These are phyloP conservation scores for Musa schizocarpa DNA, from an alignment of 176 grass and related monocot species.

Conservation along the genomic window DNA sequence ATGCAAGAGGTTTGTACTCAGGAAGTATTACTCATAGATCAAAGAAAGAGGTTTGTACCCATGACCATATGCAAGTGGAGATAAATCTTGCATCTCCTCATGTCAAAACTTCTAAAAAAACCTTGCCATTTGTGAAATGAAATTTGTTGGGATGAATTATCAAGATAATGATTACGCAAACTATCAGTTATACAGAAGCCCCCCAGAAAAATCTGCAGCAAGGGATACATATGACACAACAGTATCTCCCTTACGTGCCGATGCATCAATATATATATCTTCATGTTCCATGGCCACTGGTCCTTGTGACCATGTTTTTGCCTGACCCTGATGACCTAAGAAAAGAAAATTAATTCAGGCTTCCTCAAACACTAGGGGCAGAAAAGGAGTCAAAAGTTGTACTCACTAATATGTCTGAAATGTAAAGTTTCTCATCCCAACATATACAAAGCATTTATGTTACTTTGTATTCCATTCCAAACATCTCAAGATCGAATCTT, in stretches of 20 bases:
- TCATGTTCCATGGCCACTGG: conserved; percentile 97
- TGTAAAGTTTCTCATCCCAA: background rate
- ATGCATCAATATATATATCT: conserved; percentile 71
- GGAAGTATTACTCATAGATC: background rate
- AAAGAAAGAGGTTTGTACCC: conserved; percentile 33
- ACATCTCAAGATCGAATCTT: no score
- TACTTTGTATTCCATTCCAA: no score
- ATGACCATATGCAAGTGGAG: conserved; percentile 57
- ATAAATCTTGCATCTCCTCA: conserved; percentile 84
- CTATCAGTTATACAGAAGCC: conserved; percentile 27
- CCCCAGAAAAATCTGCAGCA: conserved; percentile 81
- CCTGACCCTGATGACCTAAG: conserved; percentile 79
- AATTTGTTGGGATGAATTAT: background rate
- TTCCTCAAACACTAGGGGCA: background rate
- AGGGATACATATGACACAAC: conserved; percentile 85
- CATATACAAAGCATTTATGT: no score
- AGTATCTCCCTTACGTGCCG: conserved; percentile 69
- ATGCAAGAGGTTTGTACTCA: no score
- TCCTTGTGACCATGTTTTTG: conserved; percentile 94
- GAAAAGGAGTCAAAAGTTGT: background rate
- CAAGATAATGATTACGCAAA: no score
- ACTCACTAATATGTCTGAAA: background rate
- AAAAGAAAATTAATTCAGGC: background rate
- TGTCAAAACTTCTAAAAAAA: conserved; percentile 54
- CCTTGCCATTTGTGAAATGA: conserved; percentile 22